Base-by-base conservation (phyloP, 2,329 filamentous ascomycete genomes). In the Colletotrichum cuscutae region DNA sequence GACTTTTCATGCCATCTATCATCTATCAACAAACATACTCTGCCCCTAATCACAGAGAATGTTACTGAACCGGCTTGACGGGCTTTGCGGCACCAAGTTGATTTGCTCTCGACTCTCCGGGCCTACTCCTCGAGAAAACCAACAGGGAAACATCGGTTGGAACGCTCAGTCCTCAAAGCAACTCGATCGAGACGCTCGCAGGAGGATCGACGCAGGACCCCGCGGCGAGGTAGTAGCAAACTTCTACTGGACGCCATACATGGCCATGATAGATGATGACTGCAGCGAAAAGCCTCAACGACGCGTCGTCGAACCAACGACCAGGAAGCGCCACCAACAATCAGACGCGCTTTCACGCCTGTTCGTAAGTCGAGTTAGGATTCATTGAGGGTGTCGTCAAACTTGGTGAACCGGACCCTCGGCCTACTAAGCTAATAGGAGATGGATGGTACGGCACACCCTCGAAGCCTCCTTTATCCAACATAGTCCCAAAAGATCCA, bases 111-210 rank as follows among this genome's bases (percentile, higher is more conserved):
- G 15, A 56, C 8, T 37, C 24, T 24, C 26, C 22, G 24, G 19
- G 8, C 30, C 35, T 73, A 30, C 53, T 58, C 60, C 35, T 12
- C 15, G 28, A 56, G 22, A 52, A 65, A 65, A 26, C 56, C 35
- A 71, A 24, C 26, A 57, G 28, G 28, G 49, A 19, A n/a, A 53
- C 67, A 65, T 61, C 49, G 49, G 32, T 57, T 61, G 49, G 49
- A 19, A 12, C 35, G 42, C 60, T 70, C 60, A 30, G 12, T 26
- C 49, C 30, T 35, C n/a, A 13, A 59, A 24, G 26, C 28, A 65
- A 49, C 60, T 60, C 28, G 19, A 72, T 70, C 49, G 35, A 62
- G 71, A 71, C 54, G 65, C 70, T 54, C 65, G 53, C 65, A 64
- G 59, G 30, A 72, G 12, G 71, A 73, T 71, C 66, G 35, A 13